Evolutionary conservation across 805 yeast species (phyloP).

Genomic region (Kluyveromyces lactis): DNA sequence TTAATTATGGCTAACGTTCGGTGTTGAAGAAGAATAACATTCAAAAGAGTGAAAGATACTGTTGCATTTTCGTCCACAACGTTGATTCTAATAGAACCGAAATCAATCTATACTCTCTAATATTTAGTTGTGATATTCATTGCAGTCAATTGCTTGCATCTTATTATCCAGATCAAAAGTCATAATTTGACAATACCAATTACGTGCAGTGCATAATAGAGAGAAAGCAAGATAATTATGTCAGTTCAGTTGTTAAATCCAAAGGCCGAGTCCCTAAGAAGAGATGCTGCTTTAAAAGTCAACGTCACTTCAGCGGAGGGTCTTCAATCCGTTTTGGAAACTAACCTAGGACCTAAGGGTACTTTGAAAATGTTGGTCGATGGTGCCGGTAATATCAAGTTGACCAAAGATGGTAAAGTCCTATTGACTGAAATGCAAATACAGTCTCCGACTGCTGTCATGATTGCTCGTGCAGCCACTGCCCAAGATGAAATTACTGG

Average conservation of each 20-base stretch:
- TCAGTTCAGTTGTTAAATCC: conserved; percentile 88
- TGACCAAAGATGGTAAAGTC: conserved; percentile 96
- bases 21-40: too few species aligned
- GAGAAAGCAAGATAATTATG: conserved; percentile 18
- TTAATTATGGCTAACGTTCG: too few species aligned
- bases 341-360: conserved; percentile 95
- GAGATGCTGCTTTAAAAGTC: conserved; percentile 92
- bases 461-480: conserved; percentile 95
- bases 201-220: too few species aligned
- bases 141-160: too few species aligned
- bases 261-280: conserved; percentile 93
- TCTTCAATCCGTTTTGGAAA: conserved; percentile 80
- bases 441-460: conserved; percentile 80
- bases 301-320: conserved; percentile 97
- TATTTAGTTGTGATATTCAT: too few species aligned
- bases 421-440: conserved; percentile 93
- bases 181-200: too few species aligned
- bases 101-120: too few species aligned
- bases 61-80: too few species aligned
- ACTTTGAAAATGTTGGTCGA: conserved; percentile 94
- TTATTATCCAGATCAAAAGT: too few species aligned
- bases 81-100: too few species aligned
- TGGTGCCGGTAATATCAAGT: conserved; percentile 90
- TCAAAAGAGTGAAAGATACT: too few species aligned
- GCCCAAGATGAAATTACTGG: conserved; percentile 99